Base-by-base conservation (phyloP, 2,329 filamentous ascomycete species). In the Epichloe sibirici region DNA sequence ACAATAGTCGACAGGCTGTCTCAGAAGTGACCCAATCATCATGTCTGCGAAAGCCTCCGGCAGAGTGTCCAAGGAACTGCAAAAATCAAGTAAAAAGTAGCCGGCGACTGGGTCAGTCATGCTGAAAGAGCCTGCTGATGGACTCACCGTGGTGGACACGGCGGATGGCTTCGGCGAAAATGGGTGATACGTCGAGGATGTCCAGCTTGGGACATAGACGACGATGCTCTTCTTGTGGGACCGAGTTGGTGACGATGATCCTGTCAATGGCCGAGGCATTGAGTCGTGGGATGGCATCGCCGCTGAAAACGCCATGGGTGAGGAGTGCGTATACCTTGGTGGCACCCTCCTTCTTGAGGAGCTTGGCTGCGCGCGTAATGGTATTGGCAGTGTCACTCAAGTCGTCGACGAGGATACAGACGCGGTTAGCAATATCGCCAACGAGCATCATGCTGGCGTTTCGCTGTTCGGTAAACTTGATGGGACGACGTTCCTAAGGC, bases 121-220 rank as follows among this genome's bases (percentile, higher is more conserved):
- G 66, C 60, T 70, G 67, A 58, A 98, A 98, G 49, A 98, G 78
- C 56, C 93, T 88, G 67, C 90, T 95, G 71, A 98, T 95, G 64
- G 89, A 95, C 74, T 98, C 93, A 63, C 93, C 93, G 69, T 97
- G 90, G 71, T 98, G 93, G 54, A 97, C 91, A 57, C 93, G 83
- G 57, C 93, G 86, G 61, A 97, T 96, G 49, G 93, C 88, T 77
- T 97, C 91, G 55, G 88, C 90, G 67, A 97, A 96, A 54, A 96
- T 84, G 59, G 88, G 85, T 51, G 89, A 88, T 55, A 97, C 69
- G 64, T 97, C 91, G 56, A 98, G 73, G 48, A 96, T 86, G 67
- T 95, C 90, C 49, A 98, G 74, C 74, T 97, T 97, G 40, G 86
- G 80, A 65, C 91, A 95, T 49, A 82, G 69, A 48, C 83, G 72